These are phyloP conservation scores for Trichoderma hamatum DNA, from an alignment of 2,329 filamentous ascomycete species.

Conservation along the genomic window DNA sequence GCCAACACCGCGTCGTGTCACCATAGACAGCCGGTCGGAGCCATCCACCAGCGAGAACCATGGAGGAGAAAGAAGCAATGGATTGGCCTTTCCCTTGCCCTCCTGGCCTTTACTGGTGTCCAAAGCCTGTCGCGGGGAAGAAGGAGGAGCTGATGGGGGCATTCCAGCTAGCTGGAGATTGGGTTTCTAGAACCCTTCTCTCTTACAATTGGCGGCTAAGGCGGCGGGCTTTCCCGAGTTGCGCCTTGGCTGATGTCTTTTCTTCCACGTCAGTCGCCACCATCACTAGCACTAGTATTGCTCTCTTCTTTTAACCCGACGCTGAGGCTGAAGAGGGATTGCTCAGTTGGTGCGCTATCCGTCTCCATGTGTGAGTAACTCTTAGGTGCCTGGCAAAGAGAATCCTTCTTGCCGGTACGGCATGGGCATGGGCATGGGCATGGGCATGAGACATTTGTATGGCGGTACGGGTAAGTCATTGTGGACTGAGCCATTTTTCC, in stretches of 20 bases:
- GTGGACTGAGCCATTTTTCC: slow-evolving; percentile 20
- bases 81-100: neutral
- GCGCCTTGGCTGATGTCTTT: slow-evolving; percentile 4
- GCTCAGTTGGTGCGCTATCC: slow-evolving; percentile 12
- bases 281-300: neutral
- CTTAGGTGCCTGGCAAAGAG: slow-evolving; percentile 13
- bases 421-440: neutral
- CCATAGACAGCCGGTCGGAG: slow-evolving; percentile 20
- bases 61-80: neutral
- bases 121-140: slow-evolving; percentile 16
- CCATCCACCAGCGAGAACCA: slow-evolving; percentile 19
- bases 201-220: slow-evolving; percentile 12
- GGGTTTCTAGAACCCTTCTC: slow-evolving; percentile 26
- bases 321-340: neutral
- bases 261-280: neutral
- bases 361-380: neutral
- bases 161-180: slow-evolving; percentile 8
- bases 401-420: slow-evolving; percentile 16
- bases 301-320: neutral
- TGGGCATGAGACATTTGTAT: slow-evolving; percentile 17
- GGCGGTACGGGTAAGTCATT: slow-evolving; percentile 4
- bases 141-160: slow-evolving; percentile 14
- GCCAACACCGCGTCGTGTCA: slow-evolving; percentile 27
- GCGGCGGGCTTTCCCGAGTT: slow-evolving; percentile 11
- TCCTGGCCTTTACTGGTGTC: slow-evolving; percentile 10